Evolutionary conservation across 2,329 filamentous ascomycete species (phyloP).

Genomic region (Colletotrichum lindemuthianum): DNA sequence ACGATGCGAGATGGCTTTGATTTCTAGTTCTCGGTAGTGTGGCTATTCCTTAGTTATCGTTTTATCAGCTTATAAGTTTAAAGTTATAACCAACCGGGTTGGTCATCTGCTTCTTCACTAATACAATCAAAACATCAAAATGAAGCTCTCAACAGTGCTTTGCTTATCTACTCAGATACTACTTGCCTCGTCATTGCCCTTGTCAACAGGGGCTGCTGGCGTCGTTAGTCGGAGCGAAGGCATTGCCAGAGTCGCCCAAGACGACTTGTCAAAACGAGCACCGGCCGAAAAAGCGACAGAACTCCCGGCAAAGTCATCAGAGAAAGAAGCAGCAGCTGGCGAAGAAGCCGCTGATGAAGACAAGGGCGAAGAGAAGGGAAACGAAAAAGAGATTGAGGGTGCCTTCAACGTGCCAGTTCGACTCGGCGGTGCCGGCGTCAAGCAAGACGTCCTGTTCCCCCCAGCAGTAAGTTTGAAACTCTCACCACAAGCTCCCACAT

Average conservation of each 20-base stretch:
- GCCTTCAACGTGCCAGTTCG: conserved; percentile 43
- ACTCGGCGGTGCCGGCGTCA: conserved; percentile 45
- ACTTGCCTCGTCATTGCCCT: conserved; percentile 2
- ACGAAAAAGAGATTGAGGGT: conserved; percentile 45
- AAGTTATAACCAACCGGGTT: conserved; percentile 2
- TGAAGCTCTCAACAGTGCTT: conserved; percentile 15
- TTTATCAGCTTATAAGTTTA: background rate
- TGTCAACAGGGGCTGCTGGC: background rate
- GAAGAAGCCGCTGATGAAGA: conserved; percentile 21
- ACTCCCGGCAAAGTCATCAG: background rate
- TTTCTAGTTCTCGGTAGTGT: background rate
- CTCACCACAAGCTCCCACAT: background rate
- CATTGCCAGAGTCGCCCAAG: background rate
- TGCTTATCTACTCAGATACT: conserved; percentile 9
- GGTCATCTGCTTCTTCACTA: background rate
- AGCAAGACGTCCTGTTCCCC: conserved; percentile 47
- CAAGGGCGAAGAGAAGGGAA: conserved; percentile 34
- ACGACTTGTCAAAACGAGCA: background rate
- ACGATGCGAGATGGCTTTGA: no score
- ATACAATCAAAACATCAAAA: background rate
- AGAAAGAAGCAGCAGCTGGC: conserved; percentile 13
- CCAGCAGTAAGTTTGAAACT: conserved; percentile 41
- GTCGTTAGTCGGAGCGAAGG: background rate
- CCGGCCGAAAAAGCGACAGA: background rate
- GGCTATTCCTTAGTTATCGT: background rate